Evolutionary conservation across 495 filamentous ascomycete genomes (phyloP).

Genomic region (Trypethelium eluteriae): DNA sequence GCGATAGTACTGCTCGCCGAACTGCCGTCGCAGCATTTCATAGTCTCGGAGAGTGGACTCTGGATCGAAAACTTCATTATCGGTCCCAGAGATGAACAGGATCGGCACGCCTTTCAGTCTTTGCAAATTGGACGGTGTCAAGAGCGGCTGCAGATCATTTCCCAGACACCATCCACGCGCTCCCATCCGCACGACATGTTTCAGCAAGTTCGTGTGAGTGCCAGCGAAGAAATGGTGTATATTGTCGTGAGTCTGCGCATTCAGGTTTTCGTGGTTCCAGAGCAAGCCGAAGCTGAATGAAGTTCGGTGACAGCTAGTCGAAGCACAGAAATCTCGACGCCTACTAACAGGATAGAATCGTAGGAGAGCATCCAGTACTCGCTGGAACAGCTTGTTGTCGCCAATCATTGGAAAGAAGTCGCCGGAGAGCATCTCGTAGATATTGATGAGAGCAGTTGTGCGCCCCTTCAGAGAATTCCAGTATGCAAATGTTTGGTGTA

Average conservation of each 20-base stretch:
- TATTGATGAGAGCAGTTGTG: background rate
- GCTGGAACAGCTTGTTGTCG: constrained; percentile 6
- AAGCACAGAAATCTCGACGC: constrained; percentile 8
- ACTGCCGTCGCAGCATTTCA: constrained; percentile 1
- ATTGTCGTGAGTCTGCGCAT: constrained; percentile 3
- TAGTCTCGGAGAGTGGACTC: constrained; percentile 4
- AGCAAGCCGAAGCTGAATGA: constrained; percentile 3
- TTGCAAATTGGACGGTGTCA: background rate
- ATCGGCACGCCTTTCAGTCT: background rate
- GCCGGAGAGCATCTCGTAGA: constrained; percentile 1
- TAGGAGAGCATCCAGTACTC: constrained; percentile 1
- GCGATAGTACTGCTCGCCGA: background rate
- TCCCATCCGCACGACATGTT: background rate
- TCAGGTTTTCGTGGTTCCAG: constrained; percentile 1
- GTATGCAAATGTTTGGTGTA: background rate
- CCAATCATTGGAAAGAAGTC: background rate
- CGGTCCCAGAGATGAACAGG: background rate
- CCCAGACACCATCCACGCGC: background rate
- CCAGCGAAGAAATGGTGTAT: background rate
- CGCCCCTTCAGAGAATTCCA: constrained; percentile 8
- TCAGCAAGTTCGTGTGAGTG: constrained; percentile 9
- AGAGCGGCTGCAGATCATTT: constrained; percentile 5
- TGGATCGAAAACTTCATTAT: constrained; percentile 4
- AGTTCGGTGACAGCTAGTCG: constrained; percentile 2
- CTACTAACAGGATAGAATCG: constrained; percentile 5